Evolutionary conservation across 1,284 basidiomycete genomes (phyloP), one percentile per base, ranked within the genome.

Genomic region (Ganoderma sinense): DNA sequence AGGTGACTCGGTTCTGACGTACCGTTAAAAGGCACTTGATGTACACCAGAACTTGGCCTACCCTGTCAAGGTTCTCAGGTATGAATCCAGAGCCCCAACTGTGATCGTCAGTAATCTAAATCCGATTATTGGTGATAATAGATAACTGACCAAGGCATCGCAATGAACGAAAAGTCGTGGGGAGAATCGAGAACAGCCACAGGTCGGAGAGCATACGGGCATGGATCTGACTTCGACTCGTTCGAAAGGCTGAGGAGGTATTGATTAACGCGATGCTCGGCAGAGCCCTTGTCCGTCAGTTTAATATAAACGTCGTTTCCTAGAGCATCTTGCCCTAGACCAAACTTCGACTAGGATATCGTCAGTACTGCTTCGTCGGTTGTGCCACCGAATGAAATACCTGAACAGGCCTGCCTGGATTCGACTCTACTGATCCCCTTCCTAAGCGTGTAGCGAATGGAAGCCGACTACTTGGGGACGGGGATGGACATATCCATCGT

Each of bases 131-230:
- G 18, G 0, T 8, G 26, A 18, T 7, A n/a, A 33, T 33, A 7
- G 33, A 4, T 1, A n/a, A 16, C 59, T 48, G 26, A 69, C 68
- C 20, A 18, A 11, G 68, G 65, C 68, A 64, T 69, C 0, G 64
- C 65, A 10, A 69, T 10, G 2, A 58, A 69, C 7, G 53, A 45
- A 8, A 69, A 66, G 8, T 60, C 11, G 26, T 69, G 33, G 2
- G 64, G 60, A 0, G 65, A 62, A 23, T 60, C 43, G 5, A 69
- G 43, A 18, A 66, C 40, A 5, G 53, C 61, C 5, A 51, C n/a
- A 4, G 68, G 65, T 5, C 40, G 61, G 0, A 69, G 43, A 14
- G 65, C 64, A 10, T 23, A 48, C 10, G 45, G 20, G 20, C n/a
- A 48, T 8, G 45, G n/a, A 2, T 20, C 1, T 18, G 43, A n/a